Conservation (phyloP, 805 yeast genomes). For the Suhomyces sp. region DNA sequence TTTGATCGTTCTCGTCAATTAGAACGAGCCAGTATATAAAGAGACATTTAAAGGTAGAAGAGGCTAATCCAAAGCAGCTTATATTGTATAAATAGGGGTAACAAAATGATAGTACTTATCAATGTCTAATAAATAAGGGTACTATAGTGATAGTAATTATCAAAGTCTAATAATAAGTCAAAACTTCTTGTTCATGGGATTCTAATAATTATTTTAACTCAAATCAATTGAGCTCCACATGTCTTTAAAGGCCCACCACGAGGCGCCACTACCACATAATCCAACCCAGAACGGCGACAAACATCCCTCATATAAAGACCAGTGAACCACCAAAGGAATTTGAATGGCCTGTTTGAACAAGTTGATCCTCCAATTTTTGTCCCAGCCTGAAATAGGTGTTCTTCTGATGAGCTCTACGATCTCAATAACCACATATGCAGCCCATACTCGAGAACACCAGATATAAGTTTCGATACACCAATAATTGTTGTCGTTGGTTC, state of each 20-base stretch:
- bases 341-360: conserved; percentile 39
- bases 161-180: too few species aligned
- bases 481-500: conserved; percentile 36
- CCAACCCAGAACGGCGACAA: conserved; percentile 48
- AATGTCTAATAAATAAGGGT: background rate
- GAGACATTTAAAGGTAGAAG: background rate
- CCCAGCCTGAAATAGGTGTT: conserved; percentile 37
- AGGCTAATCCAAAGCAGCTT: background rate
- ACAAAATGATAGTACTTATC: background rate
- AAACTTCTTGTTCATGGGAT: too few species aligned
- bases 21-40: conserved; percentile 24
- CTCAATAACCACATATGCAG: conserved; percentile 37
- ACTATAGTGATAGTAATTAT: too few species aligned
- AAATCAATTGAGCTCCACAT: conserved; percentile 37
- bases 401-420: conserved; percentile 40
- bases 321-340: conserved; percentile 42
- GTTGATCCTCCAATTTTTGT: conserved; percentile 32
- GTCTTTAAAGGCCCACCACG: conserved; percentile 40
- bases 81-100: background rate
- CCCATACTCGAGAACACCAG: conserved; percentile 47
- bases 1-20: conserved; percentile 71
- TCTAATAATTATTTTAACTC: too few species aligned
- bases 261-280: conserved; percentile 43
- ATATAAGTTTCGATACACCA: conserved; percentile 45
- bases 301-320: conserved; percentile 45